Evolutionary conservation across 2,329 filamentous ascomycete genomes (phyloP), one percentile per base, ranked within the genome.

Genomic region (Thelonectria discophora): DNA sequence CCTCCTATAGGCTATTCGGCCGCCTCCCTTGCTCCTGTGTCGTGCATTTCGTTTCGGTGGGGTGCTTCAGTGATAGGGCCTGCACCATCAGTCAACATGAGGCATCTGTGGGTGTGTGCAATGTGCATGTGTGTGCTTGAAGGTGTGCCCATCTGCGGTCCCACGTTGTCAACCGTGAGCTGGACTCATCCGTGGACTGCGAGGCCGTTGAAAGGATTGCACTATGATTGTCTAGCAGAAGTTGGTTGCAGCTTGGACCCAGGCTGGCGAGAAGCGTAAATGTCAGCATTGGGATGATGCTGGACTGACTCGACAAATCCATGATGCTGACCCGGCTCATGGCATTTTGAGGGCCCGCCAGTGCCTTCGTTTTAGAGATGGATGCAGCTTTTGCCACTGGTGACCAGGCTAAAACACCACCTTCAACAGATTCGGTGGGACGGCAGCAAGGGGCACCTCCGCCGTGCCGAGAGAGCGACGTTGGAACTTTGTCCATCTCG

Each of bases 1-100:
- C n/a, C n/a, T 67, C n/a, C 39, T n/a, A 45, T 45, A 69, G 32
- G 32, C 62, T 32, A 71, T 71, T 71, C 62, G 69, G 60, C 52
- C 40, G 51, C 15, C 40, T 68, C 55, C 52, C 55, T 40, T 55
- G 60, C 69, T 61, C 69, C 67, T 71, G 69, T 71, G 69, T 71
- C 65, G 57, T 71, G 69, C 69, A 71, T 63, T 47, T 50, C 50
- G 24, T 50, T 49, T 46, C 47, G 51, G 48, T 34, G 48, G 43
- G 48, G 45, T 30, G 45, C 45, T 27, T 21, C 20, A 17, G 39
- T 9, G 20, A 47, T 21, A 47, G 45, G 24, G 4, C 24, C 24
- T 24, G 24, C 24, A 7, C 24, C 24, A 24, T 24, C 24, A 7
- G 24, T 24, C 24, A 24, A 24, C 24, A 24, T 24, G 24, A 24